Evolutionary conservation across 331 rosid genomes (phyloP), one percentile per base, ranked within the genome.

Genomic region (Pyrus hybrid): DNA sequence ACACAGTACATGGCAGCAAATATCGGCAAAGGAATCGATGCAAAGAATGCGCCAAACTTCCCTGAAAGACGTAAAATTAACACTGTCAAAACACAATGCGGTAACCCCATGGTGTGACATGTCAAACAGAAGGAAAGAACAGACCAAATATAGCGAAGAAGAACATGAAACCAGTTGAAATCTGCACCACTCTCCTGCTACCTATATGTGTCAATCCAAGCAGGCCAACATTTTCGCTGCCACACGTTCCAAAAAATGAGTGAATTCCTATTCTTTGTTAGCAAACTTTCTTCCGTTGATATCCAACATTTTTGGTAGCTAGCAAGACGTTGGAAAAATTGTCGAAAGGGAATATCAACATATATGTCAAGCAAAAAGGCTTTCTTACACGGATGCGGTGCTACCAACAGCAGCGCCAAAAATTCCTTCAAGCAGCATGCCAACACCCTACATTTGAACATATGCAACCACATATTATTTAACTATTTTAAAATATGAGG

Each of bases 341-440:
- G 8, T 63, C 1, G 18, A 17, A 63, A 63, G 37, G 32, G 56
- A 57, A 72, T 16, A 35, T 33, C 67, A 25, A 73, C 60, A 43
- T 3, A 35, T 25, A 61, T 4, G 29, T 12, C 32, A 65, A 57
- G 53, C 23, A 73, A 73, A 72, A 63, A 45, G 21, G 53, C 4
- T 75, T 82, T 61, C 98, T 84, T 92, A 95, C 99, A 92, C 98
- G 12, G 99, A 91, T 65, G 91, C 99, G n/a, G 98, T 89, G 73
- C 84, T 81, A 22, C 98, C 99, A 67, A 93, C 98, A 56, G 70
- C 70, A 75, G 86, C 61, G 69, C 99, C 97, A 53, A 92, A 95
- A 76, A 95, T 79, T 63, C 99, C 99, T 78, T 92, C 98, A 54
- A 89, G 33, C 76, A 95, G 77, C 96, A 85, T 75, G 71, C 91